Conservation (phyloP, 306 rosid species). For the Hippophae tibetana region DNA sequence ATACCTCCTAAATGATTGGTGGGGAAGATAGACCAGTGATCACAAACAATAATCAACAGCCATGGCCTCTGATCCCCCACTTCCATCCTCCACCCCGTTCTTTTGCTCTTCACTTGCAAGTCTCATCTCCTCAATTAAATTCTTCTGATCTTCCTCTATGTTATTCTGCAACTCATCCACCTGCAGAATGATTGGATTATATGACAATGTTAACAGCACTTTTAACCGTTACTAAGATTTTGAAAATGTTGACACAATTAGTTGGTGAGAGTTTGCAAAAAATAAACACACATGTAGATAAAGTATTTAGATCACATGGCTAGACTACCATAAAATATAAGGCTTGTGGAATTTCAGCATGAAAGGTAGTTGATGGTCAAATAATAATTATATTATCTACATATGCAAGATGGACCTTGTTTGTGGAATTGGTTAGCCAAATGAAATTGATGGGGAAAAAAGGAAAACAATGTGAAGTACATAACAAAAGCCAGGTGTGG, state of each 20-base stretch:
- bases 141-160: constrained; percentile 82
- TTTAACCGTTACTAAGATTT: background rate
- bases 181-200: constrained; percentile 17
- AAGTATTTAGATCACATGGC: background rate
- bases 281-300: background rate
- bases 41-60: constrained; percentile 22
- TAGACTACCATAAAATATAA: background rate
- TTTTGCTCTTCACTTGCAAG: constrained; percentile 29
- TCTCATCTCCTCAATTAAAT: constrained; percentile 39
- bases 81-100: constrained; percentile 28
- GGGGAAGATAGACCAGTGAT: too few species aligned
- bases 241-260: background rate
- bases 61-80: constrained; percentile 35
- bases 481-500: too few species aligned
- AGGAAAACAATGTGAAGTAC: too few species aligned
- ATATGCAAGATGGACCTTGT: background rate
- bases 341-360: background rate
- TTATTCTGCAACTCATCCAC: constrained; percentile 84
- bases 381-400: background rate
- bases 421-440: too few species aligned
- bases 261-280: background rate
- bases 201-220: background rate
- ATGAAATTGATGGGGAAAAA: too few species aligned
- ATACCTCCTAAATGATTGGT: too few species aligned
- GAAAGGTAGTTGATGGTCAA: background rate